These are phyloP conservation scores for Agaricus blazei DNA, from an alignment of 768 basidiomycete genomes.

Conservation along the genomic window DNA sequence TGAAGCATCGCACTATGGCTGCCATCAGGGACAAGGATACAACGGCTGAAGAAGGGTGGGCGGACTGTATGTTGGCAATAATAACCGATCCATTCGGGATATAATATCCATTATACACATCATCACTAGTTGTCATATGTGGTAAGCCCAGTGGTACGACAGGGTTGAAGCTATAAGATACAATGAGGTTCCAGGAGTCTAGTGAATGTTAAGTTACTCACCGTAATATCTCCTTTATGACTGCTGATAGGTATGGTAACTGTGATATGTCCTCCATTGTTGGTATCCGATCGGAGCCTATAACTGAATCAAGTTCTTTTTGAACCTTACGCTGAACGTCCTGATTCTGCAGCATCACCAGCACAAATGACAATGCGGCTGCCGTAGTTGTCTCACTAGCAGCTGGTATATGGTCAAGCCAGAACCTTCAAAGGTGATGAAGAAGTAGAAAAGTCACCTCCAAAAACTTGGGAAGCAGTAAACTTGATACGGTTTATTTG, in stretches of 20 bases:
- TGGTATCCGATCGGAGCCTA: slow-evolving; percentile 11
- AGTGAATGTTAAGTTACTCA: neutral
- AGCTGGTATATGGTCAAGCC: neutral
- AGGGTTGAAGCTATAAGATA: neutral
- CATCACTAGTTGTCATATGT: slow-evolving; percentile 25
- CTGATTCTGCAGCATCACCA: slow-evolving; percentile 10
- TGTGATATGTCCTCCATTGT: neutral
- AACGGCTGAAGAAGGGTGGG: neutral
- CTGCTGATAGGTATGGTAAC: slow-evolving; percentile 12
- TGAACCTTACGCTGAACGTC: slow-evolving; percentile 8
- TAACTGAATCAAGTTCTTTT: slow-evolving; percentile 12
- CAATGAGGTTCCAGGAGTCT: neutral
- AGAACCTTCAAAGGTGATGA: neutral
- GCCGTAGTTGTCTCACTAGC: neutral
- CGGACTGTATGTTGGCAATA: slow-evolving; percentile 23
- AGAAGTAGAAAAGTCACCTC: neutral
- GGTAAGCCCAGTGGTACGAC: slow-evolving; percentile 11
- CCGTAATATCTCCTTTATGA: slow-evolving; percentile 9
- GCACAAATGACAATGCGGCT: neutral
- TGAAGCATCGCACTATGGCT: slow-evolving; percentile 32
- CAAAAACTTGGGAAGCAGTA: neutral
- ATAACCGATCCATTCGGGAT: slow-evolving; percentile 32
- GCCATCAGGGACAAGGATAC: no score
- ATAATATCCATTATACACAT: slow-evolving; percentile 32
- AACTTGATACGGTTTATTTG: neutral